A percentile compares a stretch with the other conserved stretches of the same genome.
Evolutionary conservation across 352 stramenopile genomes (phyloP).

Genomic region (Globisporangium recalcitrans): DNA sequence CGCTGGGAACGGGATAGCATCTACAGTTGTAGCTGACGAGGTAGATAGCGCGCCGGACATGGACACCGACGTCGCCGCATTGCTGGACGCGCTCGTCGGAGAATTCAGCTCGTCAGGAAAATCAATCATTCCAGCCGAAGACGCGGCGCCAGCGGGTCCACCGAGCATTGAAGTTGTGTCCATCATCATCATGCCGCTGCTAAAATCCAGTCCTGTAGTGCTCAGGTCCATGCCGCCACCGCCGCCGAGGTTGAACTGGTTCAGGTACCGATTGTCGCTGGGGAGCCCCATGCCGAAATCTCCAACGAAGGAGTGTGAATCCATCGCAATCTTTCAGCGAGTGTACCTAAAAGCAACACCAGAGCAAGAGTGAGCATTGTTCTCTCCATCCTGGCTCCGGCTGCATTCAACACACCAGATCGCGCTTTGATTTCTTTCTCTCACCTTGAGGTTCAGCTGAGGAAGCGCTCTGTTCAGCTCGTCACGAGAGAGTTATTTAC

Average conservation of each 20-base stretch:
- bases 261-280: conserved; percentile 69
- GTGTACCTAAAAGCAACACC: not conserved
- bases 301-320: conserved; percentile 70
- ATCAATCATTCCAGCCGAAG: conserved; percentile 63
- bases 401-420: not conserved
- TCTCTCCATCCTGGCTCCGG: not conserved
- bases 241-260: conserved; percentile 57
- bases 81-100: conserved; percentile 28
- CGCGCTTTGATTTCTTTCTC: not conserved
- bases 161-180: conserved; percentile 40
- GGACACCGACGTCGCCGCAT: conserved; percentile 22
- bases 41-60: conserved; percentile 28
- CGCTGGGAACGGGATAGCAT: conserved; percentile 75
- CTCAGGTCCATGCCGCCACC: conserved; percentile 36
- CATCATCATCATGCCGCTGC: conserved; percentile 63
- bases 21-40: conserved; percentile 26
- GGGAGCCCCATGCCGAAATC: conserved; percentile 70
- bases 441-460: not conserved
- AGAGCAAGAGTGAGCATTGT: not conserved
- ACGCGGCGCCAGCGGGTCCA: conserved; percentile 14
- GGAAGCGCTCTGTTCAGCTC: not conserved
- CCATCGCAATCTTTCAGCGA: conserved; percentile 28
- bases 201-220: conserved; percentile 56
- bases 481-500: conserved; percentile 4
- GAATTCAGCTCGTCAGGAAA: conserved; percentile 87